Percentiles rank a stretch among this genome's conserved stretches.
Evolutionary conservation across 331 rosid species (phyloP).

Genomic region (Saraca asoca): DNA sequence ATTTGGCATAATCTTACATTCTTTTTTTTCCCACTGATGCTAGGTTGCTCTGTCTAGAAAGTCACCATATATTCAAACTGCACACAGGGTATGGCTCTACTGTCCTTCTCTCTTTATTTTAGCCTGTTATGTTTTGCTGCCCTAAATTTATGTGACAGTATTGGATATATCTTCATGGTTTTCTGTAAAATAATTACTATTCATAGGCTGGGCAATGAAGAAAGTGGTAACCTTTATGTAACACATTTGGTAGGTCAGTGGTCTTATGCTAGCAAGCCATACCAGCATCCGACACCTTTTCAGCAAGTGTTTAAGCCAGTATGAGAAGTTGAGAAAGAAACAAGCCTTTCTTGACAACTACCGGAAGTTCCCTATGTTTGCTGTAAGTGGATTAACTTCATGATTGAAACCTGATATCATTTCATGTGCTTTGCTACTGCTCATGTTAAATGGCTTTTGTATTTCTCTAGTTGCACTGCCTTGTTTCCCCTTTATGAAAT

Average conservation of each 20-base stretch:
- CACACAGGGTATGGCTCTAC: constrained; percentile 69
- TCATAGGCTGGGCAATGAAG: constrained; percentile 11
- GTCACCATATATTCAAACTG: constrained; percentile 98
- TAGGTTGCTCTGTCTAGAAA: constrained; percentile 97
- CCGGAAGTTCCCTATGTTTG: constrained; percentile 98
- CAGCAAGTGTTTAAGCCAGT: constrained; percentile 96
- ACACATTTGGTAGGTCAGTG: constrained; percentile 75
- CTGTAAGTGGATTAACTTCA: constrained; percentile 60
- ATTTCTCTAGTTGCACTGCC: too few relatives aligned
- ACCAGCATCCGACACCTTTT: constrained; percentile 97
- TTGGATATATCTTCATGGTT: constrained; percentile 12
- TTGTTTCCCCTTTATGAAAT: too few relatives aligned
- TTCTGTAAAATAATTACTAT: not conserved
- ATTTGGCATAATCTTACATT: constrained; percentile 17
- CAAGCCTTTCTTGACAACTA: constrained; percentile 98
- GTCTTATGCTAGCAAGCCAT: constrained; percentile 98
- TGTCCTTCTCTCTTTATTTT: constrained; percentile 15
- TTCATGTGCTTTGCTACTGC: constrained; percentile 6
- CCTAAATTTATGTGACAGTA: constrained; percentile 2
- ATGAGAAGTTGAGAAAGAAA: constrained; percentile 90
- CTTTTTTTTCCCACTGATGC: constrained; percentile 11
- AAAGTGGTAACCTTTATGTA: constrained; percentile 31
- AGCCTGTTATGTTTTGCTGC: constrained; percentile 11
- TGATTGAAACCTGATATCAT: constrained; percentile 11
- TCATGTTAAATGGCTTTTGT: not conserved